Evolutionary conservation across 352 stramenopile genomes (phyloP).

Genomic region (Globisporangium takayamanum): DNA sequence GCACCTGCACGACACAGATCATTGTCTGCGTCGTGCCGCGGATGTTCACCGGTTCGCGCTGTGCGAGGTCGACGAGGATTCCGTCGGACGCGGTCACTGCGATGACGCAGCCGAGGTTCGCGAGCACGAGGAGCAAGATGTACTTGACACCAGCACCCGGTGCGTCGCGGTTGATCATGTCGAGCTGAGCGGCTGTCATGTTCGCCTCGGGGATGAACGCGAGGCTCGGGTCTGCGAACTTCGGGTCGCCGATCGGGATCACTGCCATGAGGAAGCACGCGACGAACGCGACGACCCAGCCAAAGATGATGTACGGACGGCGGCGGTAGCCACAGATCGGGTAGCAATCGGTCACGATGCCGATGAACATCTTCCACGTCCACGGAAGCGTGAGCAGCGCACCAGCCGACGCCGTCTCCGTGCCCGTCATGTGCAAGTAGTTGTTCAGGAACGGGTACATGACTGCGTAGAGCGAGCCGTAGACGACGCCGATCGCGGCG

Average conservation of each 20-base stretch:
- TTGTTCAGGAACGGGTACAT: slow-evolving; percentile 49
- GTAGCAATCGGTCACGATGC: slow-evolving; percentile 33
- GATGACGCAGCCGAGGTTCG: slow-evolving; percentile 53
- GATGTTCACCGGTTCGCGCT: slow-evolving; percentile 39
- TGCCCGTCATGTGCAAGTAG: slow-evolving; percentile 48
- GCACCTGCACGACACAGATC: slow-evolving; percentile 31
- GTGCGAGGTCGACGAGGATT: slow-evolving; percentile 50
- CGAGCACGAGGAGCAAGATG: slow-evolving; percentile 50
- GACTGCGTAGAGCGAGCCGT: slow-evolving; percentile 31
- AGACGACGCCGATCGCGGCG: slow-evolving; percentile 36
- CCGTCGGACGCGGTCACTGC: slow-evolving; percentile 38
- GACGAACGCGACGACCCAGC: slow-evolving; percentile 35
- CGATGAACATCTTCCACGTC: slow-evolving; percentile 50
- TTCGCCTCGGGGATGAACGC: slow-evolving; percentile 21
- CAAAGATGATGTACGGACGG: slow-evolving; percentile 50
- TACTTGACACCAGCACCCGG: slow-evolving; percentile 39
- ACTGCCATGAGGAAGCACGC: slow-evolving; percentile 33
- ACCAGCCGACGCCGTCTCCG: slow-evolving; percentile 23
- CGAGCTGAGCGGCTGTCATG: slow-evolving; percentile 35
- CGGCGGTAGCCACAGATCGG: slow-evolving; percentile 38
- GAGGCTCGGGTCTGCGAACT: slow-evolving; percentile 42
- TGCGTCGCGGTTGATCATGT: slow-evolving; percentile 39
- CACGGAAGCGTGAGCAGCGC: slow-evolving; percentile 39
- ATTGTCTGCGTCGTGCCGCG: slow-evolving; percentile 55
- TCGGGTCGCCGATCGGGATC: slow-evolving; percentile 34